A percentile compares a stretch with the other conserved stretches of the same genome.
phyloP scores from a whole-genome alignment of 805 yeast genomes.

The Wickerhamiella siamensis region DNA sequence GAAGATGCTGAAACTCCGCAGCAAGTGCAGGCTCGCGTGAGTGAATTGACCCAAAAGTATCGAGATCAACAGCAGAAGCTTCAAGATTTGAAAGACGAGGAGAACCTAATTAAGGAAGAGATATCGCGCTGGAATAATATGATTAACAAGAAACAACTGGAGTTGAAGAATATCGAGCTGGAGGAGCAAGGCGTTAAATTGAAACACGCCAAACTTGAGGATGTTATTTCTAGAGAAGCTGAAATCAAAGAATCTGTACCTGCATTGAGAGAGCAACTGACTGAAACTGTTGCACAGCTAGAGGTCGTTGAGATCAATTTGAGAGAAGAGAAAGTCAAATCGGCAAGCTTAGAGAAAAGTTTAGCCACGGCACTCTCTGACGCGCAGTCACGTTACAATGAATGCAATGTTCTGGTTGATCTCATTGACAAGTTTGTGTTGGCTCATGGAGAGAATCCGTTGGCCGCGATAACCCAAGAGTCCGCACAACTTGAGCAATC shows the following conservation, averaged over 20 bases:
- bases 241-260: background rate
- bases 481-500: constrained; percentile 3
- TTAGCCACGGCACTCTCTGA: constrained; percentile 2
- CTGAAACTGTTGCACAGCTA: constrained; percentile 1
- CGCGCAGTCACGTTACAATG: constrained; percentile 7
- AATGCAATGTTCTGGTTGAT: background rate
- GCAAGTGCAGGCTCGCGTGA: constrained; percentile 12
- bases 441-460: background rate
- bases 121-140: background rate
- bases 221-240: background rate
- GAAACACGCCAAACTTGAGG: background rate
- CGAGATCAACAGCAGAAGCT: constrained; percentile 4
- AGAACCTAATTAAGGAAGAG: background rate
- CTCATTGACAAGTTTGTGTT: background rate
- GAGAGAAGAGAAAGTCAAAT: constrained; percentile 4
- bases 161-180: constrained; percentile 8
- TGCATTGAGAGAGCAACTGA: constrained; percentile 3
- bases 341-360: constrained; percentile 8
- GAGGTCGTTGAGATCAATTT: constrained; percentile 6
- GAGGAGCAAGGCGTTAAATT: constrained; percentile 6
- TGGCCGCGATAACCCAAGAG: background rate
- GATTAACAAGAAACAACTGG: constrained; percentile 4
- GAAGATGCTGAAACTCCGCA: constrained; percentile 5
- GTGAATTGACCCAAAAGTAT: constrained; percentile 1
- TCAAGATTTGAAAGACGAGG: background rate